Percentiles rank a stretch among this genome's conserved stretches.
phyloP scores from a whole-genome alignment of 1,139 yeast genomes.

The Pichia sp. region DNA sequence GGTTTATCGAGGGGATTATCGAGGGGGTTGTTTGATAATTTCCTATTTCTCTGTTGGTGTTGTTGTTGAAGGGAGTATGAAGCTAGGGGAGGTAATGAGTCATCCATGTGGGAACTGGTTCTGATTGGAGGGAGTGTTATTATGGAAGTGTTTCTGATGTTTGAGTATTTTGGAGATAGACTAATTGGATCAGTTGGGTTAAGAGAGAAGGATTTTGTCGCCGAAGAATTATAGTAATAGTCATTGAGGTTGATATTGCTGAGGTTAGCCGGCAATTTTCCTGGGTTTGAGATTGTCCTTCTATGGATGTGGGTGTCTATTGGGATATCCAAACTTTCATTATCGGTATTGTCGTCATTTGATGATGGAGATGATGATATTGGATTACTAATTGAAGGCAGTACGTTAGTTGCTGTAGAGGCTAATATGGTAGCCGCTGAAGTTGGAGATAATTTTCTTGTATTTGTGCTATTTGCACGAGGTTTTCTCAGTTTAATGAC shows the following conservation, averaged over 20 bases:
- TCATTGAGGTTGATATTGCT: not conserved
- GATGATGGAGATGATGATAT: not conserved
- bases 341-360: not conserved
- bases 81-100: constrained; percentile 10
- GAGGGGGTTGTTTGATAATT: too few species aligned
- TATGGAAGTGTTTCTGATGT: not conserved
- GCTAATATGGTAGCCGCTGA: too few species aligned
- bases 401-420: too few species aligned
- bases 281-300: constrained; percentile 4
- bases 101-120: not conserved
- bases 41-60: too few species aligned
- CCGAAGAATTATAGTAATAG: not conserved
- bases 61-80: constrained; percentile 18
- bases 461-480: constrained; percentile 3
- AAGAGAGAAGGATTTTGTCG: too few species aligned
- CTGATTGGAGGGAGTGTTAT: constrained; percentile 15
- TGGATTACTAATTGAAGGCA: not conserved
- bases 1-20: too few species aligned
- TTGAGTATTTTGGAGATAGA: constrained; percentile 5
- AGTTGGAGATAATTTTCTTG: not conserved
- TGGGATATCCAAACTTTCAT: not conserved
- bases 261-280: not conserved
- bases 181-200: not conserved
- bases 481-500: too few species aligned
- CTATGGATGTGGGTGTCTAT: not conserved